Base-by-base conservation (phyloP, 805 yeast species). In the Sugiyamaella marilandica region DNA sequence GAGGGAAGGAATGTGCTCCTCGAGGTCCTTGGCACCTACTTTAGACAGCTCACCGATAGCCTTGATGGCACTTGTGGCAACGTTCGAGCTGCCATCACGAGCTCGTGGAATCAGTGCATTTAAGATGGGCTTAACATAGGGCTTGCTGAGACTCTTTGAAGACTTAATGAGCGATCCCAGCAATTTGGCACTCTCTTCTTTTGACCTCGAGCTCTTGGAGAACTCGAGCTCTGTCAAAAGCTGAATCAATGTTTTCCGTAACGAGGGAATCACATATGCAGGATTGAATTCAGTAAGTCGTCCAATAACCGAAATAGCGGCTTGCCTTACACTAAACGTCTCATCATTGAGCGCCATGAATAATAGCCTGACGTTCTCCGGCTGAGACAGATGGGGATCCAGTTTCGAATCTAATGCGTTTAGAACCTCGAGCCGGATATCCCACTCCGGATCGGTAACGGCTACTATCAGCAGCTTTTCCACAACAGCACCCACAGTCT, bases 281-380 rank as follows among this genome's bases (percentile, higher is more conserved):
- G 99, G 98, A 62, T 94, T 94, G 39, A 89, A 84, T 1, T 81
- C 70, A 0, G 96, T 85, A 14, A 94, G 70, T 52, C 97, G 77
- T 2, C 99, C 98, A 54, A 94, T 80, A 10, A 91, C 78, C 47
- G 76, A 77, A 33, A 92, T 80, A 0, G 96, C 85, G 13, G 82
- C 85, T 61, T 86, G 82, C 51, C 96, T 79, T 10, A 94, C 85
- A 10, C 81, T 82, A 64, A 94, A 94, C 1, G 79, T 80, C 67
- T 92, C 98, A 69, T 94, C 99, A 64, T 94, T 87, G 52, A 92
- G 72, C 0, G 97, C 92, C 74, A 91, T 87, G 62, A 92, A 88
- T 19, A 94, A 73, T 11, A 91, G 70, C 51, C 88, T 76, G 32
- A 91, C 92, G 66, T 90, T 91, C 55, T 87, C 95, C 0, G 97